Evolutionary conservation across 2,329 filamentous ascomycete genomes (phyloP).

Genomic region (Diaporthe helianthi): DNA sequence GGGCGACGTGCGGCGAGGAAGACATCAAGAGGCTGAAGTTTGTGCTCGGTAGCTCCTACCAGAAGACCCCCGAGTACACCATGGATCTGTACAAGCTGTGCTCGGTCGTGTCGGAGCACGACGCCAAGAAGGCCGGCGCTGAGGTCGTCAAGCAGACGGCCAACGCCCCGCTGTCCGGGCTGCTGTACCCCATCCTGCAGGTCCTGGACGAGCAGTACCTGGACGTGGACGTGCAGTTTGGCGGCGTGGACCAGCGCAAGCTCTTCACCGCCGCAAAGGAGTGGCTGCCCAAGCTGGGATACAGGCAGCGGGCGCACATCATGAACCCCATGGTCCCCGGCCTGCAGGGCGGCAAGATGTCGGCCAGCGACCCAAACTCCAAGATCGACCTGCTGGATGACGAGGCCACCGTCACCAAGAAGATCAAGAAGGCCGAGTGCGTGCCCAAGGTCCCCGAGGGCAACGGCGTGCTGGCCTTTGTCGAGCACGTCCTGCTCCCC

Average conservation of each 20-base stretch:
- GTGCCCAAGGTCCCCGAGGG: slow-evolving; percentile 78
- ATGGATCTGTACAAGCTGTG: slow-evolving; percentile 88
- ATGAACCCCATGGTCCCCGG: slow-evolving; percentile 83
- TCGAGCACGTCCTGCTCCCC: slow-evolving; percentile 86
- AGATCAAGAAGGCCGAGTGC: slow-evolving; percentile 85
- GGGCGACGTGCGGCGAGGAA: slow-evolving; percentile 73
- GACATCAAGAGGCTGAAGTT: slow-evolving; percentile 80
- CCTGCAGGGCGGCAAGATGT: slow-evolving; percentile 84
- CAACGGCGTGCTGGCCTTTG: slow-evolving; percentile 86
- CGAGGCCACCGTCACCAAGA: slow-evolving; percentile 77
- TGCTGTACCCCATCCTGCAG: slow-evolving; percentile 88
- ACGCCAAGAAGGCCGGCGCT: slow-evolving; percentile 88
- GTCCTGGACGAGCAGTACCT: slow-evolving; percentile 91
- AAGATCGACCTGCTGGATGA: slow-evolving; percentile 94
- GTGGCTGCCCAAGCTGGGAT: slow-evolving; percentile 83
- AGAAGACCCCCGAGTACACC: slow-evolving; percentile 74
- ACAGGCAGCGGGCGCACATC: slow-evolving; percentile 71
- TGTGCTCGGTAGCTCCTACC: slow-evolving; percentile 84
- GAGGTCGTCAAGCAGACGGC: slow-evolving; percentile 93
- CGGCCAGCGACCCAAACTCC: slow-evolving; percentile 67
- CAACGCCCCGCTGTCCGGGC: slow-evolving; percentile 75
- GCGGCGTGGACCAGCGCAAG: slow-evolving; percentile 85
- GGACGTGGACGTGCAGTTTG: slow-evolving; percentile 86
- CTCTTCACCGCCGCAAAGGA: slow-evolving; percentile 88
- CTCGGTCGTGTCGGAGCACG: slow-evolving; percentile 74